Evolutionary conservation across 345 rosid species (phyloP), one percentile per base, ranked within the genome.

Genomic region (Odontarrhena argentea): DNA sequence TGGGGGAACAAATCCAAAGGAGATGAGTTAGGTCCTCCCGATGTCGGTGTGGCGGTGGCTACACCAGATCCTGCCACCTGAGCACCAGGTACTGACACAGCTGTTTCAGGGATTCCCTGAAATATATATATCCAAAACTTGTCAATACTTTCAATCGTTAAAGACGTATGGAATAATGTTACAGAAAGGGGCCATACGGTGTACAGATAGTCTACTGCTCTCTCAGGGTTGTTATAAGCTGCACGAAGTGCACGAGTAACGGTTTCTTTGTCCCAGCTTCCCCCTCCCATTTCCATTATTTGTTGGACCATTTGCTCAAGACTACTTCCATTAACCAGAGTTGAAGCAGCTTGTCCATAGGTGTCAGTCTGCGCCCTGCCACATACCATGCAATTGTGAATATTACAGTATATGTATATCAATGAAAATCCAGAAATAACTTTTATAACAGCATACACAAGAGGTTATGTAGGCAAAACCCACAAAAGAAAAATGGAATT

Each of bases 181-280:
- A 42, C 28, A 48, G 61, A 38, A 25, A 40, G 57, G 38, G 30
- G 58, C 54, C 85, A 55, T 86, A 94, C 99, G 50, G 96, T 81
- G 74, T 91, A 94, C 22, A 94, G 72, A 77, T 94, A 94, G 77
- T 94, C 99, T 68, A 94, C 93, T n/a, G 99, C 99, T 65, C 99
- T 78, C 82, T 91, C 99, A 25, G 99, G 99, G 65, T 94, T 94
- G 77, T 91, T 94, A 76, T 91, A 89, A 58, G 99, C 97, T 28
- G 99, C 97, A 74, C 89, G 91, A 78, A 94, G 96, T 49, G 99
- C 99, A 48, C 96, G 88, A 42, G 79, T 74, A 69, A 94, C 97
- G 24, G 90, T 88, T 70, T 94, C 97, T 85, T 86, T 87, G 78
- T 87, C 97, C 99, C 99, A 94, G 45, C 63, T 85, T 46, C 99